Base-by-base conservation (phyloP, 306 rosid species). In the Pterocarpus santalinus region DNA sequence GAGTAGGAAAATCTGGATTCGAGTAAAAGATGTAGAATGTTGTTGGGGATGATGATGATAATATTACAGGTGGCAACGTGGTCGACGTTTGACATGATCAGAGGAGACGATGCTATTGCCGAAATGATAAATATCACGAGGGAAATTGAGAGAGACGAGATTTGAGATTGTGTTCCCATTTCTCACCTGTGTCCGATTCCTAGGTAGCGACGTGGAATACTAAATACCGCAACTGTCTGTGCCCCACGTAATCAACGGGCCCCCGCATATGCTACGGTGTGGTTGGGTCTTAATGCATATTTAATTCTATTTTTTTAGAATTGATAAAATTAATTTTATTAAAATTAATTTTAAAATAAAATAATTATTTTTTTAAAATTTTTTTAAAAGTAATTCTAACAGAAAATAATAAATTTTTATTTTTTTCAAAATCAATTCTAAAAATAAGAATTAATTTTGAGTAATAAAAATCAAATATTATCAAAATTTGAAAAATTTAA, bases 131-230 rank as follows among this genome's bases (percentile, higher is more conserved):
- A 57, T 1, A 77, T 65, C 81, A 77, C 81, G 67, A 53, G 74
- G 65, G 58, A 15, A 77, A 38, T 53, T 38, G 67, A 8, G 38
- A 64, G 22, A 51, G 65, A 36, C 55, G 55, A 22, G 1, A 38
- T 77, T 41, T 52, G 5, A 0, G 7, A 2, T 5, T 66, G 81
- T 53, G 81, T 77, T 77, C 81, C 81, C 81, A 77, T 77, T 76
- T 55, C 32, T 15, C 14, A 39, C 1, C 13, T 16, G 6, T n/a
- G 7, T 65, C 53, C 15, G 61, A n/a, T 5, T 51, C 57, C 16
- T 4, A 51, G 16, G 5, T 51, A 51, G 7, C 2, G 16, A 51
- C 17, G 56, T 51, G 57, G 57, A 14, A 1, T 13, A 51, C 56
- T 51, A 51, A 14, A 51, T 51, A 13, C 10, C 8, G 32, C 61